These are phyloP conservation scores for Erysimum cheiri DNA, from an alignment of 441 rosid species.

Conservation along the genomic window DNA sequence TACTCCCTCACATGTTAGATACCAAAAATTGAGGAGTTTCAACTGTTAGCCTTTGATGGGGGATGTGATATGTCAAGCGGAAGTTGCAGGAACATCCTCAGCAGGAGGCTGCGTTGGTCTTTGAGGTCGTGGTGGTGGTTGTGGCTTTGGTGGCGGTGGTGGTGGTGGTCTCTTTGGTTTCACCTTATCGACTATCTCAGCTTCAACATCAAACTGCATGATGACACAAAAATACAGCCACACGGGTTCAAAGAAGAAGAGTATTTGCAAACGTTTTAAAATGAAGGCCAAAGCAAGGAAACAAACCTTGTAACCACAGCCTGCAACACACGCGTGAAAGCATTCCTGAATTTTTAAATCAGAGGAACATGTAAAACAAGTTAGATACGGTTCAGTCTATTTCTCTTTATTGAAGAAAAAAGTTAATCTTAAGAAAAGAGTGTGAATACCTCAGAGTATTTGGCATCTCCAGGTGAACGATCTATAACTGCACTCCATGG, in stretches of 20 bases:
- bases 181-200: constrained; percentile 55
- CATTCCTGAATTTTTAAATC: constrained; percentile 60
- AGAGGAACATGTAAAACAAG: constrained; percentile 23
- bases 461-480: constrained; percentile 93
- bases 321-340: constrained; percentile 86
- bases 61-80: constrained; percentile 54
- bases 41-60: constrained; percentile 34
- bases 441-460: constrained; percentile 74
- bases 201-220: constrained; percentile 68
- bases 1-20: constrained; percentile 27
- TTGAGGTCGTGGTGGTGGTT: constrained; percentile 38
- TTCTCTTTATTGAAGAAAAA: not conserved
- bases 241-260: not conserved
- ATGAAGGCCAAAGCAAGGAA: constrained; percentile 25
- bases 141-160: constrained; percentile 53
- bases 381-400: not conserved
- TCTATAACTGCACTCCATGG: constrained; percentile 94
- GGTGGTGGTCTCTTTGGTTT: constrained; percentile 77
- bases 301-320: constrained; percentile 88
- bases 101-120: constrained; percentile 40
- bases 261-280: constrained; percentile 4
- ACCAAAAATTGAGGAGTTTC: constrained; percentile 32
- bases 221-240: constrained; percentile 12
- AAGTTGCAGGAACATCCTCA: constrained; percentile 74
- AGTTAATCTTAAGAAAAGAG: not conserved